phyloP scores from a whole-genome alignment of 345 rosid genomes.

The Eucalyptus caleyi region DNA sequence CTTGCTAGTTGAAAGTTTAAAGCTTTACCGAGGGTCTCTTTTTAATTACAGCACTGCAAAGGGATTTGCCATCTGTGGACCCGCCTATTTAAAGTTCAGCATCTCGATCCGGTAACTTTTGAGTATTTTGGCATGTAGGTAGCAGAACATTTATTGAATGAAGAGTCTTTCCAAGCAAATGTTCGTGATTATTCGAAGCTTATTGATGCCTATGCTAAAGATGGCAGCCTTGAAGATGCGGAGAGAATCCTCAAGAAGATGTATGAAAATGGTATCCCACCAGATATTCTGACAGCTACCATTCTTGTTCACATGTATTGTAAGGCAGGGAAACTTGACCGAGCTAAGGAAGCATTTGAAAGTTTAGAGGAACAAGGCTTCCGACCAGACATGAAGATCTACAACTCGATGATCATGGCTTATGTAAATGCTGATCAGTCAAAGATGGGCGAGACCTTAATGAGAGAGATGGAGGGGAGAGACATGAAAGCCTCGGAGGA shows the following conservation, averaged over 20 bases:
- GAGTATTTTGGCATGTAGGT: conserved; percentile 31
- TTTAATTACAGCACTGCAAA: not conserved
- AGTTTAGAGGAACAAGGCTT: conserved; percentile 51
- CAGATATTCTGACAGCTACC: conserved; percentile 42
- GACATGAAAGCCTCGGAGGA: conserved; percentile 39
- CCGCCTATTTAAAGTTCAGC: not conserved
- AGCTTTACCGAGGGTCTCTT: not conserved
- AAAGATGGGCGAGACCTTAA: conserved; percentile 24
- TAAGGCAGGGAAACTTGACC: conserved; percentile 56
- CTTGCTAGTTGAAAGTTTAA: not conserved
- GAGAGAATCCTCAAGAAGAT: conserved; percentile 71
- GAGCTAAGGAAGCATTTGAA: conserved; percentile 58
- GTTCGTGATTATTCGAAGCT: conserved; percentile 57
- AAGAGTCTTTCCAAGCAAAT: conserved; percentile 52
- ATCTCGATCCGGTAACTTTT: not conserved
- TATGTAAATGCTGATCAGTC: conserved; percentile 52
- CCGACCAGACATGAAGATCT: conserved; percentile 41
- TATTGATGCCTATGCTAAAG: conserved; percentile 55
- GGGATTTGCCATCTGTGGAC: not conserved
- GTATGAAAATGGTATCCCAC: conserved; percentile 46
- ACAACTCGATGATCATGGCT: conserved; percentile 69
- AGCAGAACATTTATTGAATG: conserved; percentile 50
- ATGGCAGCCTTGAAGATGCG: conserved; percentile 40
- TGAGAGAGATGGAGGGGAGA: conserved; percentile 42
- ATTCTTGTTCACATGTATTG: conserved; percentile 59